Evolutionary conservation across 352 stramenopile species (phyloP), one percentile per base, ranked within the genome.

Genomic region (Globisporangium cylindrosporum): DNA sequence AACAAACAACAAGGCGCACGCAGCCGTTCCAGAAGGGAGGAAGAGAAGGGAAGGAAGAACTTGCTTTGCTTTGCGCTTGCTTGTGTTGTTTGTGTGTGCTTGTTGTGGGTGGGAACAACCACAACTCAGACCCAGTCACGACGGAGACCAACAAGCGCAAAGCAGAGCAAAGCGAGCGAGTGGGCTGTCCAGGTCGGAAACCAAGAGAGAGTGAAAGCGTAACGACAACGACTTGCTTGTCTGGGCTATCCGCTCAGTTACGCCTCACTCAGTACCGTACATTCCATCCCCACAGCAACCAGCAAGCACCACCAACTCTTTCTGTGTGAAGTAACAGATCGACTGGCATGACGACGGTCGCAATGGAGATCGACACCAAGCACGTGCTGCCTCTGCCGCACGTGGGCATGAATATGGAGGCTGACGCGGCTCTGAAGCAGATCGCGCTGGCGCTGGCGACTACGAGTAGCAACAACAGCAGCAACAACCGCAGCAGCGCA

Each of bases 351-450:
- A 55, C 59, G 59, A 64, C 56, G 15, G 56, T 61, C 29, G 56
- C 59, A 24, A 64, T 64, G 59, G 59, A 38, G 59, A 38, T 56
- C 59, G 59, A 64, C 38, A 22, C 59, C 24, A 53, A 64, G 25
- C 59, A 64, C 41, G 59, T 56, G 59, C 59, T 54, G 34, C 34
- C 34, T 29, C 27, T 29, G 14, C 41, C 59, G 15, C 34, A 36
- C 8, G 34, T 20, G 59, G n/a, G 22, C 18, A 12, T 59, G 22
- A n/a, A 48, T 10, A 61, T 29, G 29, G 24, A 22, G 20, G 22
- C 32, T 8, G 61, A 66, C 29, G 29, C 48, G 32, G 29, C 20
- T 18, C 1, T 36, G 46, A 66, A 66, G 46, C 61, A 59, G 20
- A 41, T 12, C 34, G 34, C 34, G 12, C 34, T 41, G 34, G 29